phyloP scores from a whole-genome alignment of 2,329 filamentous ascomycete species.

The Colletotrichum costaricense region DNA sequence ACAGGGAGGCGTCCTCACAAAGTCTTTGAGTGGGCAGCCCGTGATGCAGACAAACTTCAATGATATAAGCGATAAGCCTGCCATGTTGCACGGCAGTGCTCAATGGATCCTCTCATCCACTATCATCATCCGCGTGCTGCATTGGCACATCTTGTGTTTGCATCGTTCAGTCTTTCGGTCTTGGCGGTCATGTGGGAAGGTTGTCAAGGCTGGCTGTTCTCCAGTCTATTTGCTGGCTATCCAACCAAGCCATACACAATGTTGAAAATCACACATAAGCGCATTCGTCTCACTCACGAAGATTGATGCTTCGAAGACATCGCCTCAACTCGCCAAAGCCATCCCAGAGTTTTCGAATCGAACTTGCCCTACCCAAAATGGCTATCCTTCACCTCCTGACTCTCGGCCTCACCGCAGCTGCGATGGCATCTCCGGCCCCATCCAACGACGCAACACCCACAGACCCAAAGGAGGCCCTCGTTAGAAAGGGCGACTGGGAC shows the following conservation, averaged over 20 bases:
- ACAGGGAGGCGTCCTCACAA: too few species aligned
- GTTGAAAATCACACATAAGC: too few species aligned
- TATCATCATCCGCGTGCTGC: background rate
- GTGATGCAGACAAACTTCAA: background rate
- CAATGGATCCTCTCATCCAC: background rate
- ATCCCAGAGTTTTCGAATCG: background rate
- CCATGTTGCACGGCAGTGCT: background rate
- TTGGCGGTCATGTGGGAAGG: background rate
- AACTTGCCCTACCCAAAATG: background rate
- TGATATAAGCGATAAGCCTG: background rate
- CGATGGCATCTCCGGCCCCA: background rate
- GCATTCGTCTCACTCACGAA: too few species aligned
- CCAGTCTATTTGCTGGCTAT: too few species aligned
- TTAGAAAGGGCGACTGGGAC: background rate
- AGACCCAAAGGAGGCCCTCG: background rate
- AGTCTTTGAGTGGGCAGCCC: too few species aligned
- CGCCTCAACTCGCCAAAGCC: accelerated
- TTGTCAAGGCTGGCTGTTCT: background rate
- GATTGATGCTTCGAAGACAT: background rate
- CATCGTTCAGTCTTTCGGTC: too few species aligned
- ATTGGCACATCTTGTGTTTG: background rate
- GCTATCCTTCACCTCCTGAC: background rate
- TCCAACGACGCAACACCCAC: background rate
- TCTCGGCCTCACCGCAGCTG: background rate
- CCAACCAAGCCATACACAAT: too few species aligned